Evolutionary conservation across 495 filamentous ascomycete genomes (phyloP).

Genomic region (Durotheca rogersii): DNA sequence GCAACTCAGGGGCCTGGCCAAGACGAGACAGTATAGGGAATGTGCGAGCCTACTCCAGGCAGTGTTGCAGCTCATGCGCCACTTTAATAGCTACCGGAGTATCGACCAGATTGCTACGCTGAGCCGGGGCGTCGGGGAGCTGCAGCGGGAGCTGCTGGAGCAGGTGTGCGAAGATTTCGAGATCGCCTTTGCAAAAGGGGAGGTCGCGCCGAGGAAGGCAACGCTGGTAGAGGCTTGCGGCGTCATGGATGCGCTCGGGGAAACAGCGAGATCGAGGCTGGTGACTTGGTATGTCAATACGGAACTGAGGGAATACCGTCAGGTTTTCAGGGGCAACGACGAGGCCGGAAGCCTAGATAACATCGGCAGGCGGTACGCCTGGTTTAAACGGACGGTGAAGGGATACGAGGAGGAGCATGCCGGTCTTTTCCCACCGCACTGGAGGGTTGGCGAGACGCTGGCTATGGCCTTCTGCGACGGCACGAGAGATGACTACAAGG

Average conservation of each 20-base stretch:
- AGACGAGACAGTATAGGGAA: constrained; percentile 89
- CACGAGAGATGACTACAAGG: constrained; percentile 92
- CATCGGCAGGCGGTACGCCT: constrained; percentile 90
- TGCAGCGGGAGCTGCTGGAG: constrained; percentile 91
- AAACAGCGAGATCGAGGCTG: constrained; percentile 77
- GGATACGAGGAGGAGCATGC: constrained; percentile 95
- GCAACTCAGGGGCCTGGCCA: constrained; percentile 81
- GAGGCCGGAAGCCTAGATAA: constrained; percentile 97
- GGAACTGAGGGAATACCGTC: constrained; percentile 90
- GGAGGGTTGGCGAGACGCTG: constrained; percentile 89
- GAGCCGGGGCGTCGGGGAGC: constrained; percentile 87
- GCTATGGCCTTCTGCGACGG: constrained; percentile 92
- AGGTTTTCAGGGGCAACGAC: constrained; percentile 93
- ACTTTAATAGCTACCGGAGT: constrained; percentile 97
- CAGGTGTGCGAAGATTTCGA: constrained; percentile 99
- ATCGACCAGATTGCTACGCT: constrained; percentile 97
- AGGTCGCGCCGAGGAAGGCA: constrained; percentile 67
- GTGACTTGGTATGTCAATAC: constrained; percentile 99
- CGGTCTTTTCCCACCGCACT: constrained; percentile 79
- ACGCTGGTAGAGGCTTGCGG: constrained; percentile 82
- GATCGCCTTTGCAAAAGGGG: constrained; percentile 86
- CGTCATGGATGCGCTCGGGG: constrained; percentile 94
- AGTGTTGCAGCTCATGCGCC: constrained; percentile 95
- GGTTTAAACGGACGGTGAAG: constrained; percentile 95
- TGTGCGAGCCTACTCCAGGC: constrained; percentile 94